These are phyloP conservation scores for Tulasnella sp. DNA, from an alignment of 768 basidiomycete genomes.

Conservation along the genomic window DNA sequence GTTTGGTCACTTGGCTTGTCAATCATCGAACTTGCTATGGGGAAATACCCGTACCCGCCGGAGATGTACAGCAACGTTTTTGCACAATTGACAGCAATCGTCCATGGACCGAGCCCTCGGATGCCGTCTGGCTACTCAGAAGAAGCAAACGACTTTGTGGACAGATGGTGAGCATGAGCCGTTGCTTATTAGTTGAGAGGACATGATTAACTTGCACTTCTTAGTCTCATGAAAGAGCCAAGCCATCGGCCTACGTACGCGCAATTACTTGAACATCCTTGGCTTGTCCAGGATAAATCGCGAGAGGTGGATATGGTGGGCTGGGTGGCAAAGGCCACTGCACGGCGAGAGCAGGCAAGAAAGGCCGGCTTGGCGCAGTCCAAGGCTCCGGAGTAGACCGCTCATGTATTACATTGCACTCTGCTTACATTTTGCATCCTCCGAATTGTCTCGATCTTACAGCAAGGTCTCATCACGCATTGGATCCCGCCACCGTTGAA, in stretches of 20 bases:
- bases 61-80: slow-evolving; percentile 98
- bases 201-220: not conserved
- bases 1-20: slow-evolving; percentile 96
- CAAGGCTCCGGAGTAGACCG: not conserved
- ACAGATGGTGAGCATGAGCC: slow-evolving; percentile 54
- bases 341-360: slow-evolving; percentile 37
- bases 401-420: not conserved
- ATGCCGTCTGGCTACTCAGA: slow-evolving; percentile 73
- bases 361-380: slow-evolving; percentile 10
- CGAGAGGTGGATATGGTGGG: slow-evolving; percentile 79
- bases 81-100: slow-evolving; percentile 95
- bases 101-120: slow-evolving; percentile 89
- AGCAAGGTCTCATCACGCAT: not conserved
- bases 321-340: slow-evolving; percentile 66
- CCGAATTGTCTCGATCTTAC: not conserved
- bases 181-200: not conserved
- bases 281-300: slow-evolving; percentile 62
- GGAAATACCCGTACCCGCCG: slow-evolving; percentile 91
- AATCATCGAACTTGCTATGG: slow-evolving; percentile 90
- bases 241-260: slow-evolving; percentile 78
- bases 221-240: slow-evolving; percentile 72
- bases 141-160: slow-evolving; percentile 80
- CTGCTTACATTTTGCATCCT: not conserved
- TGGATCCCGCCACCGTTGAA: not conserved
- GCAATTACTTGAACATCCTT: slow-evolving; percentile 81